Evolutionary conservation across 2,329 filamentous ascomycete species (phyloP).

Genomic region (Cyphellophora europaea): DNA sequence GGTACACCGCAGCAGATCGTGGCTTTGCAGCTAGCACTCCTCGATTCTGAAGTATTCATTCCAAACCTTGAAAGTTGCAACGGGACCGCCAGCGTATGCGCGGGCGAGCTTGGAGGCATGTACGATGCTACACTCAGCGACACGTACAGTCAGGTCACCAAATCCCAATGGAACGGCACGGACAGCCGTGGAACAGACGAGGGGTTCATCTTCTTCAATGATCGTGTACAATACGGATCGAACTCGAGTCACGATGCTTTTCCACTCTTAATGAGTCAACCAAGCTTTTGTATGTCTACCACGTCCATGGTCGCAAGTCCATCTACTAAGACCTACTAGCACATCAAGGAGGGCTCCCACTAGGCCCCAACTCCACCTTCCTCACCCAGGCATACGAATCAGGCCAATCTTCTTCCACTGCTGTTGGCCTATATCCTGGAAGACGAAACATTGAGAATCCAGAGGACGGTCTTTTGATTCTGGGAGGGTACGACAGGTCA

Average conservation of each 20-base stretch:
- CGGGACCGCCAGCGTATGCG: constrained; percentile 5
- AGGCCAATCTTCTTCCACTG: constrained; percentile 10
- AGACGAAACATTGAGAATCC: constrained; percentile 10
- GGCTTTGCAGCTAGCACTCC: constrained; percentile 12
- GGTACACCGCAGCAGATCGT: constrained; percentile 16
- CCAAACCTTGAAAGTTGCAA: constrained; percentile 16
- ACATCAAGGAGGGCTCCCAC: constrained; percentile 12
- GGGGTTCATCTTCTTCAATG: constrained; percentile 14
- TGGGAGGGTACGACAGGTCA: constrained; percentile 17
- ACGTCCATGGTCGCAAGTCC: constrained; percentile 1
- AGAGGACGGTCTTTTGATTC: constrained; percentile 12
- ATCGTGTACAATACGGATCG: constrained; percentile 10
- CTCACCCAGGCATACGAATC: constrained; percentile 9
- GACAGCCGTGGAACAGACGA: background rate
- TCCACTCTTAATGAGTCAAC: constrained; percentile 13
- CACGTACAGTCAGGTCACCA: constrained; percentile 10
- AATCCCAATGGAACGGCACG: constrained; percentile 8
- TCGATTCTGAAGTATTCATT: constrained; percentile 12
- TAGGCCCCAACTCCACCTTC: constrained; percentile 14
- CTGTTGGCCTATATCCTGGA: constrained; percentile 15
- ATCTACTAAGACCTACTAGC: background rate
- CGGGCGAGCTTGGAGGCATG: constrained; percentile 13
- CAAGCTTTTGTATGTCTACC: constrained; percentile 11
- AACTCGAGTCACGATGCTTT: constrained; percentile 11
- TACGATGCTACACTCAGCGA: constrained; percentile 11